These are phyloP conservation scores for Dacryopinax primogenitus DNA, from an alignment of 768 basidiomycete species.

Conservation along the genomic window DNA sequence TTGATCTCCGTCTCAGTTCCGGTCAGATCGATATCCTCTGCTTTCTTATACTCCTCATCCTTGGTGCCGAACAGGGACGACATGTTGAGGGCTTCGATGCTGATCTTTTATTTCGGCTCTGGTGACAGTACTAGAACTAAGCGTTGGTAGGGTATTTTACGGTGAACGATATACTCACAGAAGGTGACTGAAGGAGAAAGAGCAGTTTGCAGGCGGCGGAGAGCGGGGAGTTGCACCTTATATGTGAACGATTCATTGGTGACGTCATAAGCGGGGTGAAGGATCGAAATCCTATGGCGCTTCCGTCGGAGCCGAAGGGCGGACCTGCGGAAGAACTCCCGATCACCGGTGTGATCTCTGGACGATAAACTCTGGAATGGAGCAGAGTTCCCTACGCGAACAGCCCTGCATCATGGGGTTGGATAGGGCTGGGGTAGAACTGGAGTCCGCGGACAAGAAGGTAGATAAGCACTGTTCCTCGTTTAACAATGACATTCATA, in stretches of 20 bases:
- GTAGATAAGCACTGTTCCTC: too few relatives aligned
- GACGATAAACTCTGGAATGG: too few relatives aligned
- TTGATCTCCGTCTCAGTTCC: background rate
- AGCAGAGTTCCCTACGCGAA: too few relatives aligned
- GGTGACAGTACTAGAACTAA: too few relatives aligned
- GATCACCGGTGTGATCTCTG: too few relatives aligned
- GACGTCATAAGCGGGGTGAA: conserved; percentile 6
- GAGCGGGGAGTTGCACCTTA: background rate
- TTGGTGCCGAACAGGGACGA: conserved; percentile 1
- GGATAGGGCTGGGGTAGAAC: too few relatives aligned
- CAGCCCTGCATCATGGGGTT: too few relatives aligned
- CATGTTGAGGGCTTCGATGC: conserved; percentile 8
- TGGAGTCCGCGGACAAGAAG: too few relatives aligned
- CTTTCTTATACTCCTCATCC: conserved; percentile 1
- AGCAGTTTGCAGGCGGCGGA: background rate
- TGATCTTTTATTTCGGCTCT: background rate
- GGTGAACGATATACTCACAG: background rate
- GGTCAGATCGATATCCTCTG: background rate
- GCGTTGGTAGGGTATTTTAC: background rate
- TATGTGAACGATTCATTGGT: background rate
- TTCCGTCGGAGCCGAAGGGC: too few relatives aligned
- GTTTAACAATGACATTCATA: too few relatives aligned
- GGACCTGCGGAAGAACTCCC: too few relatives aligned
- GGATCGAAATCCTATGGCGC: too few relatives aligned
- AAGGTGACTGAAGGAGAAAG: background rate